phyloP scores from a whole-genome alignment of 2,329 filamentous ascomycete genomes.

The Xylariaceae sp. region DNA sequence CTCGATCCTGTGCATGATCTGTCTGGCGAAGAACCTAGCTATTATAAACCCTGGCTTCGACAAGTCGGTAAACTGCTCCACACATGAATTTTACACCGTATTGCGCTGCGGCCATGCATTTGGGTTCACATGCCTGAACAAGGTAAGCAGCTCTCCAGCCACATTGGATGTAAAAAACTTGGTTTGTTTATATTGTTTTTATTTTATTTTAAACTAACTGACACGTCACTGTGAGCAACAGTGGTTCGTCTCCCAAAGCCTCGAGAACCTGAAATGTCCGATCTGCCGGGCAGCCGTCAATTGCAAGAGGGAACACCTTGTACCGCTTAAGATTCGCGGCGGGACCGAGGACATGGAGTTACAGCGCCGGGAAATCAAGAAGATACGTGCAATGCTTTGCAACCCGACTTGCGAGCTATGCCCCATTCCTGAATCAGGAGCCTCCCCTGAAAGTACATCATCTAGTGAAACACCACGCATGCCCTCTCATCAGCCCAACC shows the following conservation, averaged over 20 bases:
- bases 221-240: no score
- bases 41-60: constrained; percentile 10
- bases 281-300: background rate
- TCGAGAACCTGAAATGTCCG: no score
- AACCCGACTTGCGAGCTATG: background rate
- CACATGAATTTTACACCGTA: constrained; percentile 22
- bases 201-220: no score
- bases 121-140: constrained; percentile 21
- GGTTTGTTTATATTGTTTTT: no score
- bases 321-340: background rate
- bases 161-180: no score
- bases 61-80: no score
- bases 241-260: no score
- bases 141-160: constrained; percentile 3
- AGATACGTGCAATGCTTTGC: background rate
- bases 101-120: constrained; percentile 31
- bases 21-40: constrained; percentile 2
- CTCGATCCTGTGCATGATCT: constrained; percentile 22
- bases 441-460: no score
- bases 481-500: no score
- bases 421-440: no score
- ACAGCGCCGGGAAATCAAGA: background rate
- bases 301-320: background rate
- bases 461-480: no score
- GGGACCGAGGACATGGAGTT: background rate